Conservation (phyloP, 1,284 basidiomycete species). For the Veloporphyrellus conicus region DNA sequence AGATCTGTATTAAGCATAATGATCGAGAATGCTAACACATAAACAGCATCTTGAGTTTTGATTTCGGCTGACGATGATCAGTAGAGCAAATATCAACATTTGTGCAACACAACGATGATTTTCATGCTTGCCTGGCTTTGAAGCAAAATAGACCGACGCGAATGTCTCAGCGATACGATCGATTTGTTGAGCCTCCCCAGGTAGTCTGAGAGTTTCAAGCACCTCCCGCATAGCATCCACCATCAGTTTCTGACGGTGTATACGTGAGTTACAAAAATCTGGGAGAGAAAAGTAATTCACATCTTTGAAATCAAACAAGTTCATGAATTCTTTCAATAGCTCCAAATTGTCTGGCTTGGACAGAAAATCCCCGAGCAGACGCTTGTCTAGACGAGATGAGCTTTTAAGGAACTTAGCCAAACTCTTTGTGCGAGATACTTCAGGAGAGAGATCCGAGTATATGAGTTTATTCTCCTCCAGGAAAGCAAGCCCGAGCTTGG, state of each 20-base stretch:
- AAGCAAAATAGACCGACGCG: constrained; percentile 85
- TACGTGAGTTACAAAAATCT: constrained; percentile 10
- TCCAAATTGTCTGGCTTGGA: constrained; percentile 86
- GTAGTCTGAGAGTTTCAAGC: constrained; percentile 90
- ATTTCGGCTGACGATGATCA: constrained; percentile 64
- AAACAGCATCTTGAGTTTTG: constrained; percentile 88
- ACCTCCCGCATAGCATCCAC: constrained; percentile 95
- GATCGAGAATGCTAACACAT: constrained; percentile 92
- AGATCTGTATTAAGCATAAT: constrained; percentile 99
- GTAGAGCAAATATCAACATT: constrained; percentile 5
- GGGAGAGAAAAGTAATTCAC: constrained; percentile 45
- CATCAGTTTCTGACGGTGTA: constrained; percentile 72
- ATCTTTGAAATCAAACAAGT: constrained; percentile 84
- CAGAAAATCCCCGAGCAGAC: constrained; percentile 90
- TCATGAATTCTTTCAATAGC: constrained; percentile 83
- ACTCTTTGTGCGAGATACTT: constrained; percentile 55
- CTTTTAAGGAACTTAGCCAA: constrained; percentile 84
- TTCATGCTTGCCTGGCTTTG: constrained; percentile 59
- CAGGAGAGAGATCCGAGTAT: constrained; percentile 59
- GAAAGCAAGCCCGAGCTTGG: constrained; percentile 88
- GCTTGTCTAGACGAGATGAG: constrained; percentile 87
- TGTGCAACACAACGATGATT: not conserved
- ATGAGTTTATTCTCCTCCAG: constrained; percentile 86
- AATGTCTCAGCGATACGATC: constrained; percentile 93
- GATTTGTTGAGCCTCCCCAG: constrained; percentile 95